A percentile compares a stretch with the other conserved stretches of the same genome.
Evolutionary conservation across 176 grass and related monocot genomes (phyloP).

Genomic region (Rhynchospora pubera): DNA sequence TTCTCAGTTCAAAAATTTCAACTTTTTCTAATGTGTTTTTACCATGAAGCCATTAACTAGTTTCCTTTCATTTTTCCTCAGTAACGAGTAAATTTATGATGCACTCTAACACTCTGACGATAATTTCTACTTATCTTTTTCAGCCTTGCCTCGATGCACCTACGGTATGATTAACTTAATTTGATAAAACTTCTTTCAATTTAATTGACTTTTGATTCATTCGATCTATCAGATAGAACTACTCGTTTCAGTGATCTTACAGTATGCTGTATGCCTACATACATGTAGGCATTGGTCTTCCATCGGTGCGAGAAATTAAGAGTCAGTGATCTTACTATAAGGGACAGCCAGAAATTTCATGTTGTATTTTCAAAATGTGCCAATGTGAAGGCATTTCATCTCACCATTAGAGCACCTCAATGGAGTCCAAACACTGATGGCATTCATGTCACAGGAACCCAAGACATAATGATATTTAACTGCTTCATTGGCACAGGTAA

Average conservation of each 20-base stretch:
- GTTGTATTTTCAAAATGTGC: constrained; percentile 34
- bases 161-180: constrained; percentile 35
- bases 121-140: not conserved
- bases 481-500: constrained; percentile 64
- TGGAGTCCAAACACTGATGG: constrained; percentile 83
- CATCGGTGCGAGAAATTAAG: constrained; percentile 39
- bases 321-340: constrained; percentile 40
- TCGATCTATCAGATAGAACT: not conserved
- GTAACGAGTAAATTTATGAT: not conserved
- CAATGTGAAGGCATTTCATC: constrained; percentile 34
- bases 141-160: constrained; percentile 58
- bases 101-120: not conserved
- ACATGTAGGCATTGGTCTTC: constrained; percentile 53
- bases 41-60: not conserved
- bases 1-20: not conserved
- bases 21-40: not conserved
- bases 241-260: not conserved
- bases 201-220: not conserved
- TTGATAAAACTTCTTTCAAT: not conserved
- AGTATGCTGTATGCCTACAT: too few relatives aligned
- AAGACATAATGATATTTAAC: constrained; percentile 34
- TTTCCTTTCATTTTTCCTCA: constrained; percentile 3
- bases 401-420: constrained; percentile 49
- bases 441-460: constrained; percentile 53
- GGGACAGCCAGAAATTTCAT: constrained; percentile 68